These are phyloP conservation scores for Phytopythium boreale DNA, from an alignment of 352 stramenopile genomes.

Conservation along the genomic window DNA sequence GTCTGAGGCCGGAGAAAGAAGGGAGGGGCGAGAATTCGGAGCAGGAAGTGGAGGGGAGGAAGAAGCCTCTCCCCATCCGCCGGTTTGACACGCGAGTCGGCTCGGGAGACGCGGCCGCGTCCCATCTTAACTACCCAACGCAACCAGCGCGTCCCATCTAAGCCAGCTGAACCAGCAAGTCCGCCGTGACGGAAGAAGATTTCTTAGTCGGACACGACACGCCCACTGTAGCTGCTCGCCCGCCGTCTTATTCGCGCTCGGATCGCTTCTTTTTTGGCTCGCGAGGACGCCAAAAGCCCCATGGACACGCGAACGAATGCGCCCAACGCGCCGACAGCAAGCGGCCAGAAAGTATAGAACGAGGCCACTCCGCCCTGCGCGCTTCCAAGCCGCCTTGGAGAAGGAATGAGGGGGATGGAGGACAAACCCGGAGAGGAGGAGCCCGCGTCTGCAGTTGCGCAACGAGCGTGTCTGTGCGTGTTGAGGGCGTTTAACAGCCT, in stretches of 20 bases:
- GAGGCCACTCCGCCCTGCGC: too few species aligned
- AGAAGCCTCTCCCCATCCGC: background rate
- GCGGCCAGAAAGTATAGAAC: background rate
- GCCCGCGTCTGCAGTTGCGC: background rate
- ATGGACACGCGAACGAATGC: too few species aligned
- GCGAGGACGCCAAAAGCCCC: too few species aligned
- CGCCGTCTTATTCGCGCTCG: background rate
- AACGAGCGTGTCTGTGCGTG: background rate
- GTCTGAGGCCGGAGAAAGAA: too few species aligned
- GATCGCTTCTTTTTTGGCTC: too few species aligned
- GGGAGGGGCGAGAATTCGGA: too few species aligned
- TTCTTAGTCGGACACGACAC: background rate
- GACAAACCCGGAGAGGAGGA: background rate
- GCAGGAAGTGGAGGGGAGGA: too few species aligned
- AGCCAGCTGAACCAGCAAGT: too few species aligned
- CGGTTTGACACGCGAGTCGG: background rate
- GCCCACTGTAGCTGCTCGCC: background rate
- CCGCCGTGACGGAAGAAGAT: too few species aligned
- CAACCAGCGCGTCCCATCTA: background rate
- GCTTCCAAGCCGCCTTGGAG: too few species aligned
- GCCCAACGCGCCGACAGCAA: too few species aligned
- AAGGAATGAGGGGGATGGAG: background rate
- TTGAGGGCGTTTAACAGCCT: background rate
- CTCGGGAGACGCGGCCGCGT: too few species aligned
- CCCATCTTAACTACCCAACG: background rate